phyloP scores from a whole-genome alignment of 371 early-diverging fungal species.

The Apophysomyces elegans region DNA sequence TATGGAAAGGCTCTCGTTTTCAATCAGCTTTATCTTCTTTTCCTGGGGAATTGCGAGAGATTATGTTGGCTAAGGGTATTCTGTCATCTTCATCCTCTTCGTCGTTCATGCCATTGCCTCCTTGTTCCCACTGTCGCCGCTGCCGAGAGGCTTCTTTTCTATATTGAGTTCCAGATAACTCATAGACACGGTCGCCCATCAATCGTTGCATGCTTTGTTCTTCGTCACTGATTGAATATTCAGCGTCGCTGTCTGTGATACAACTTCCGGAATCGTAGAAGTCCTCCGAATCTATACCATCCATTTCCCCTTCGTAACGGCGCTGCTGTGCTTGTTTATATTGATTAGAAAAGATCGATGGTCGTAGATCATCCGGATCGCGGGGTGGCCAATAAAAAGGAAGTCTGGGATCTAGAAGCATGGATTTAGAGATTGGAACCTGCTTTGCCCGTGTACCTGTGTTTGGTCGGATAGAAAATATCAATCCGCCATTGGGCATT shows the following conservation, averaged over 20 bases:
- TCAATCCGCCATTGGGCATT: constrained; percentile 73
- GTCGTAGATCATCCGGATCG: constrained; percentile 30
- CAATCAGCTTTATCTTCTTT: constrained; percentile 7
- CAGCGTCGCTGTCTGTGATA: constrained; percentile 34
- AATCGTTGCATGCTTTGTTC: constrained; percentile 24
- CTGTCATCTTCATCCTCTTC: constrained; percentile 28
- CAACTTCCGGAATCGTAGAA: constrained; percentile 48
- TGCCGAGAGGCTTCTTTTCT: constrained; percentile 19
- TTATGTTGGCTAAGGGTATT: constrained; percentile 1
- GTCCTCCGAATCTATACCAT: constrained; percentile 20
- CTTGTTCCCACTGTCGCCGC: constrained; percentile 23
- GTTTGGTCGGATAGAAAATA: constrained; percentile 63
- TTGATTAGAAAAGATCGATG: constrained; percentile 24
- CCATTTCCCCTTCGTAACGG: constrained; percentile 11
- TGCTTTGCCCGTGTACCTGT: constrained; percentile 20
- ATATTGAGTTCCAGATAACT: constrained; percentile 29
- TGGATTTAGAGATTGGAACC: not conserved
- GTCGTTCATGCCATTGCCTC: constrained; percentile 35
- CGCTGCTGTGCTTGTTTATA: constrained; percentile 40
- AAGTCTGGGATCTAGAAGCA: constrained; percentile 16
- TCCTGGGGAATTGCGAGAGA: constrained; percentile 1
- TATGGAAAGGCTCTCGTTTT: not conserved
- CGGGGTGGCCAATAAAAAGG: constrained; percentile 31
- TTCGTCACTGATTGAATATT: constrained; percentile 30
- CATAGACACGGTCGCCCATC: constrained; percentile 26